Conservation (phyloP, 208 protist genomes). For the Wallacemonas sp. region DNA sequence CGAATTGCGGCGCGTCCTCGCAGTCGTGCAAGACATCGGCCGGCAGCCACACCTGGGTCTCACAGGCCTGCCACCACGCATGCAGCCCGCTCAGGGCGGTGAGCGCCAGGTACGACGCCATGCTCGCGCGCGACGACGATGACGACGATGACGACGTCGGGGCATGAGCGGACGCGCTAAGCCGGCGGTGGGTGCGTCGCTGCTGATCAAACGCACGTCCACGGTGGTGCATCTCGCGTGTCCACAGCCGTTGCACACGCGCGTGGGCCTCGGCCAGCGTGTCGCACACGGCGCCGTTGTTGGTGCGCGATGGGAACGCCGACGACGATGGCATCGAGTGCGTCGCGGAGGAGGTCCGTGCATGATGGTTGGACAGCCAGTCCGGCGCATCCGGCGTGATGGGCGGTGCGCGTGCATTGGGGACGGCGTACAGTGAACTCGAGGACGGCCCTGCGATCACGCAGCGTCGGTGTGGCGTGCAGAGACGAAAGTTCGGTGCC, state of each 20-base stretch:
- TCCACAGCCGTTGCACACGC: conserved; percentile 7
- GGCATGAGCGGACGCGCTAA: too few species aligned
- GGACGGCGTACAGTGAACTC: too few species aligned
- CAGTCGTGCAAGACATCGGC: neutral
- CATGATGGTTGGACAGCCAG: too few species aligned
- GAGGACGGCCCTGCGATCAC: too few species aligned
- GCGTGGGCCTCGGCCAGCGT: conserved; percentile 18
- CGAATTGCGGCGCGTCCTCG: neutral
- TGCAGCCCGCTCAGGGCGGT: neutral
- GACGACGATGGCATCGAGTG: neutral
- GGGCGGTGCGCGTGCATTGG: too few species aligned
- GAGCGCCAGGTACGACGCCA: neutral
- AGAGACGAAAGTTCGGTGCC: neutral
- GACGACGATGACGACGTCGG: neutral
- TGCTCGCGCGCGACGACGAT: too few species aligned
- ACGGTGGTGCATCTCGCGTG: neutral
- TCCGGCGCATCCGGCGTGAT: too few species aligned
- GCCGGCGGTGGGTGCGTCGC: neutral
- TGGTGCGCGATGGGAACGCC: too few species aligned
- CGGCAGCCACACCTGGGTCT: neutral
- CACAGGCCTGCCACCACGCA: conserved; percentile 2
- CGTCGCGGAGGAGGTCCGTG: too few species aligned
- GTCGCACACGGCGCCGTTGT: neutral
- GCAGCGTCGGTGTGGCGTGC: neutral
- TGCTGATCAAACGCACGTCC: neutral